phyloP scores from a whole-genome alignment of 75 land plant genomes.

The Picea sitchensis region DNA sequence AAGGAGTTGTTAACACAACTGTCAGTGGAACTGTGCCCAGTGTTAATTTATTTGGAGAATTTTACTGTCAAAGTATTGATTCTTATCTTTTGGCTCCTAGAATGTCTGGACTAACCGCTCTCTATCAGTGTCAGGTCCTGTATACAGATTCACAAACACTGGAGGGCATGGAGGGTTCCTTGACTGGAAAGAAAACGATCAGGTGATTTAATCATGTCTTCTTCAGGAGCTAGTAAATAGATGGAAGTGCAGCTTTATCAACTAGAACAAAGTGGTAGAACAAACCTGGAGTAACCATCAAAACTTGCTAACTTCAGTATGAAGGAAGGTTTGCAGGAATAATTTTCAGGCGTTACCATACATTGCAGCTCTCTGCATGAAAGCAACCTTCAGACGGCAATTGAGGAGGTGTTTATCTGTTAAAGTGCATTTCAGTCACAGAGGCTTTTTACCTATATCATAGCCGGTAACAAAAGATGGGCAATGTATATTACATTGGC shows the following conservation, averaged over 20 bases:
- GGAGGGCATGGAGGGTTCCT: constrained; percentile 68
- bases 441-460: not conserved
- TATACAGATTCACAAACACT: constrained; percentile 50
- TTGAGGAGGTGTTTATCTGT: not conserved
- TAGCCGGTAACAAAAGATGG: not conserved
- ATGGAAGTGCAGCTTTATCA: not conserved
- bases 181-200: constrained; percentile 36
- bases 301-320: not conserved
- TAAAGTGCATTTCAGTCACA: not conserved
- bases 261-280: not conserved
- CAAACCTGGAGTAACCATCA: not conserved
- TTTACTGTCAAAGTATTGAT: not conserved
- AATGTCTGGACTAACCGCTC: not conserved
- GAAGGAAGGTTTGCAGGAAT: not conserved
- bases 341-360: not conserved
- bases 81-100: not conserved
- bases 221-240: not conserved
- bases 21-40: not conserved
- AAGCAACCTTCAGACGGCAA: not conserved
- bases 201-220: not conserved
- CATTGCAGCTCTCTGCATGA: not conserved
- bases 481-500: not conserved
- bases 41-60: not conserved
- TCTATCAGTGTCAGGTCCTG: constrained; percentile 39
- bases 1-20: not conserved